phyloP scores from a whole-genome alignment of 1,139 yeast genomes.

The Blastobotrys apis region DNA sequence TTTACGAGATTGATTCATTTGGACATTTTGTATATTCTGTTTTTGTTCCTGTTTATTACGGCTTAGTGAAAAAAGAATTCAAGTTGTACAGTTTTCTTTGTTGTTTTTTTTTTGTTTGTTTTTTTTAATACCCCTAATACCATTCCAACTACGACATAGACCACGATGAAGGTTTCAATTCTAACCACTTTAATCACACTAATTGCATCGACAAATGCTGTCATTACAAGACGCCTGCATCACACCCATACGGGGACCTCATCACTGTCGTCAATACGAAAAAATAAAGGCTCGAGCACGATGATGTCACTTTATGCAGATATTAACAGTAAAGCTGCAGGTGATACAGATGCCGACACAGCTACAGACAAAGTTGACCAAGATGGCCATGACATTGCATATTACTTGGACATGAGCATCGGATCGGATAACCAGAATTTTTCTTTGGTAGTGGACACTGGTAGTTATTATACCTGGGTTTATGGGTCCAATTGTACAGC shows the following conservation, averaged over 20 bases:
- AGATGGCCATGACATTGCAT: slow-evolving; percentile 32
- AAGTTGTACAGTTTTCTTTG: too few species aligned
- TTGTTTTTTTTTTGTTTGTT: neutral
- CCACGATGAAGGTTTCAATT: too few species aligned
- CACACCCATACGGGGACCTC: slow-evolving; percentile 10
- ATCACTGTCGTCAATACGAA: slow-evolving; percentile 9
- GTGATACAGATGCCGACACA: neutral
- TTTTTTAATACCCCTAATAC: neutral
- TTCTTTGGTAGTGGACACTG: slow-evolving; percentile 59
- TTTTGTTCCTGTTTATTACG: too few species aligned
- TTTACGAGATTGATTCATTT: too few species aligned
- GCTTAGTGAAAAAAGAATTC: too few species aligned
- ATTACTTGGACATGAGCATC: slow-evolving; percentile 27
- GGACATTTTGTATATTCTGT: too few species aligned
- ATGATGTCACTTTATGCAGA: neutral
- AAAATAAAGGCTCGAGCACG: neutral
- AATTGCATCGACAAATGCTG: neutral
- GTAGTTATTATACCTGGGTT: slow-evolving; percentile 62
- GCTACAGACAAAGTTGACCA: slow-evolving; percentile 24
- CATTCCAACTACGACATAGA: neutral
- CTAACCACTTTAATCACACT: too few species aligned
- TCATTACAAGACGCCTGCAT: slow-evolving; percentile 2
- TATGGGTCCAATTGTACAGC: slow-evolving; percentile 51
- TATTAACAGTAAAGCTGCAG: neutral
- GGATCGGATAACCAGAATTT: slow-evolving; percentile 36